These are phyloP conservation scores for Colletotrichum orchidophilum DNA, from an alignment of 2,329 filamentous ascomycete species.

Conservation along the genomic window DNA sequence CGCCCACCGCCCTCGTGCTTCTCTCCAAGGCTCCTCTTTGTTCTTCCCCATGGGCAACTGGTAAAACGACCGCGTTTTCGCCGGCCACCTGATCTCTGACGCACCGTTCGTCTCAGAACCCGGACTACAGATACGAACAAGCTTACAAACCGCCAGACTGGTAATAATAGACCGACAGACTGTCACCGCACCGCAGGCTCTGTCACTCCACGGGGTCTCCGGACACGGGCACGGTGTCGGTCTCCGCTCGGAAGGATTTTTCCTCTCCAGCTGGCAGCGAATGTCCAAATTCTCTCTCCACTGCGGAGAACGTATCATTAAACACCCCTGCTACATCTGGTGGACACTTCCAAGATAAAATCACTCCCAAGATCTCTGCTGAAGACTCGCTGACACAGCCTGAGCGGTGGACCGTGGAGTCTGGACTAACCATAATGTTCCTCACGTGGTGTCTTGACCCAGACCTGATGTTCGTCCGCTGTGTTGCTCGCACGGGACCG, in stretches of 20 bases:
- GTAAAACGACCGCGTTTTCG: conserved; percentile 26
- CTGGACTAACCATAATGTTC: conserved; percentile 6
- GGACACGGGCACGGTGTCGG: background rate
- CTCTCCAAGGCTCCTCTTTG: conserved; percentile 20
- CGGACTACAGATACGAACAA: background rate
- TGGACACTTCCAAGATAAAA: background rate
- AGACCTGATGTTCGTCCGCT: conserved; percentile 2
- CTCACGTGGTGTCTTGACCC: conserved; percentile 23
- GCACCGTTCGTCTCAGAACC: conserved; percentile 3
- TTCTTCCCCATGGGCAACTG: conserved; percentile 32
- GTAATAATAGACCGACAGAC: background rate
- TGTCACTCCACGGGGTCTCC: conserved; percentile 25
- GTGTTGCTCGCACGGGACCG: background rate
- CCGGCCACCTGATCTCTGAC: conserved; percentile 18
- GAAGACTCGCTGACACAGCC: background rate
- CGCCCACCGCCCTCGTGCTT: background rate
- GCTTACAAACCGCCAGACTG: background rate
- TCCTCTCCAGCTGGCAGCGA: background rate
- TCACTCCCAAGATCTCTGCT: background rate
- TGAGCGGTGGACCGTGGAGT: background rate
- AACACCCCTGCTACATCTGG: background rate
- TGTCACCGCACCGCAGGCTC: background rate
- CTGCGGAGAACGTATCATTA: conserved; percentile 22
- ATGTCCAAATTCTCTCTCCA: conserved; percentile 14
- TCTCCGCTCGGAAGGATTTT: conserved; percentile 22